Evolutionary conservation across 1,284 basidiomycete genomes (phyloP), one percentile per base, ranked within the genome.

Genomic region (Phylloporus sp.): DNA sequence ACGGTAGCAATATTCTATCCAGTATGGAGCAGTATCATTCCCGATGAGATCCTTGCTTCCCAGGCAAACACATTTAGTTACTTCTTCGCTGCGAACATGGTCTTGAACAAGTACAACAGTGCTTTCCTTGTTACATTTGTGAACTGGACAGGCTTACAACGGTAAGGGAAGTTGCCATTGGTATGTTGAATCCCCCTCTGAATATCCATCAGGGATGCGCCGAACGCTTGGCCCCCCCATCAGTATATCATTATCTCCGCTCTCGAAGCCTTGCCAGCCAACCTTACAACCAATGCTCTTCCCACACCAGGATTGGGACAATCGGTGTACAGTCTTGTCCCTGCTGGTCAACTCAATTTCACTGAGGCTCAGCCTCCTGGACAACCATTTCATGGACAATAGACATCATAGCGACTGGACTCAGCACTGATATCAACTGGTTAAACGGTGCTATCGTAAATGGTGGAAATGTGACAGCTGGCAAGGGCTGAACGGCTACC

Each of bases 1-100:
- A 87, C 85, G 20, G 82, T 80, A 1, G 93, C 92, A 3, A 88
- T 87, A 2, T 94, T 92, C 77, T 96, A 94, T 76, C 94, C 96
- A 0, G 80, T 92, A 55, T 97, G 96, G 96, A 90, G 85, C 60
- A 90, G 88, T 29, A 94, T 98, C 71, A 81, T 94, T 56, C 95
- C 95, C 0, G 72, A 84, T 22, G 90, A 92, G 67, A 72, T 97
- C 15, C 74, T 86, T 22, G 73, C 77, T 29, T 88, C 86, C 69
- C 73, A 80, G 56, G 74, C 79, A 32, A 86, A 86, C 22, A 93
- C 93, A 0, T 91, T 95, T 66, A 82, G 84, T 6, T 85, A 87
- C 58, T 95, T 96, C 72, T 80, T 91, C 2, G 83, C 89, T 2
- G 73, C 94, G 31, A 89, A 94, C 72, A 81, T 92, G 79, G 87